These are phyloP conservation scores for Macrolepiota fuliginosa DNA, from an alignment of 768 basidiomycete species.

Conservation along the genomic window DNA sequence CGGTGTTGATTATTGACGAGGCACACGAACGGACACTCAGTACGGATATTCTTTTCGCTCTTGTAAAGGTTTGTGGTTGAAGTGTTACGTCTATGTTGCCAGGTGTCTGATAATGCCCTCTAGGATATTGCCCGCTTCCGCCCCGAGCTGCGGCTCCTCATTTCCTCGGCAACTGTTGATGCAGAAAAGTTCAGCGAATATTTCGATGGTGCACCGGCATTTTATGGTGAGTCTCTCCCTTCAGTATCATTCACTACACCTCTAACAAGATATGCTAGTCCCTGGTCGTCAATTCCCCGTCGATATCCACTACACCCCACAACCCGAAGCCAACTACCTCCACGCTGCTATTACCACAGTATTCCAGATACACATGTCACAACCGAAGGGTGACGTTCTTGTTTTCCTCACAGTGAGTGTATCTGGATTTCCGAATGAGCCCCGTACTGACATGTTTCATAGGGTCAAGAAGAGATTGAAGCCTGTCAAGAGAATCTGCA, in stretches of 20 bases:
- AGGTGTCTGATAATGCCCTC: constrained; percentile 13
- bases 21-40: constrained; percentile 97
- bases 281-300: constrained; percentile 97
- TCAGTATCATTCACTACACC: not conserved
- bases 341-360: constrained; percentile 98
- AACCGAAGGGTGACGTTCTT: constrained; percentile 95
- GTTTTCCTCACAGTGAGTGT: constrained; percentile 88
- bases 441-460: constrained; percentile 13
- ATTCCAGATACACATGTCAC: constrained; percentile 98
- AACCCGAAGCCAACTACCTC: constrained; percentile 98
- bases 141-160: constrained; percentile 88
- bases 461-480: constrained; percentile 99
- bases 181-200: constrained; percentile 98
- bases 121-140: constrained; percentile 96
- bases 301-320: constrained; percentile 98
- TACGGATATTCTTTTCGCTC: constrained; percentile 97
- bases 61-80: constrained; percentile 83
- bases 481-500: constrained; percentile 94
- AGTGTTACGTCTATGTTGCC: not conserved
- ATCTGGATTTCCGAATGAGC: constrained; percentile 1
- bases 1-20: constrained; percentile 96
- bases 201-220: constrained; percentile 95
- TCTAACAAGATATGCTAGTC: constrained; percentile 44
- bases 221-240: constrained; percentile 63
- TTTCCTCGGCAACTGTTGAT: constrained; percentile 96